A percentile compares a stretch with the other conserved stretches of the same genome.
Conservation (phyloP, 768 basidiomycete genomes). For the Galerina sulciceps region DNA sequence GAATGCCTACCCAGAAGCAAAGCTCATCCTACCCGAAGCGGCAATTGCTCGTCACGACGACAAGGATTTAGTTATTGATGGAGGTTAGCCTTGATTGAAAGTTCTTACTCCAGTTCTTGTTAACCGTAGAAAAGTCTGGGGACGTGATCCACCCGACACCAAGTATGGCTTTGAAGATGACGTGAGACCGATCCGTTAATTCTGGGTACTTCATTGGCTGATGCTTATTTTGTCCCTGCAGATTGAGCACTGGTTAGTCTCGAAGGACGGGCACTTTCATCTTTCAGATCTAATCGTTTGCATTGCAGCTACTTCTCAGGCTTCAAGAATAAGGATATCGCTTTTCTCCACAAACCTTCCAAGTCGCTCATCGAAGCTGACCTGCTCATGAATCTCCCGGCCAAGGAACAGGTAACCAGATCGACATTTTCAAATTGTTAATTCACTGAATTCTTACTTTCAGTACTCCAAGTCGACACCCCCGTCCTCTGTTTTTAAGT, state of each 20-base stretch:
- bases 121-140: constrained; percentile 47
- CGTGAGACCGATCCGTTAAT: constrained; percentile 23
- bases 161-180: constrained; percentile 82
- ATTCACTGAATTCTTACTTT: not conserved
- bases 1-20: constrained; percentile 71
- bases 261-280: not conserved
- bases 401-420: constrained; percentile 66
- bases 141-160: constrained; percentile 62
- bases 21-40: constrained; percentile 69
- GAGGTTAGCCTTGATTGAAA: constrained; percentile 41
- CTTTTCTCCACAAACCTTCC: constrained; percentile 75
- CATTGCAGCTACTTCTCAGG: constrained; percentile 67
- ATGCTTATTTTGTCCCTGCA: constrained; percentile 6
- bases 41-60: constrained; percentile 55
- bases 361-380: constrained; percentile 83
- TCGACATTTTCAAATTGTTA: not conserved
- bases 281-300: not conserved
- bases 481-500: constrained; percentile 25
- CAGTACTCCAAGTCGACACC: constrained; percentile 46
- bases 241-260: constrained; percentile 54
- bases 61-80: constrained; percentile 60
- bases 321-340: constrained; percentile 78
- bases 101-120: not conserved
- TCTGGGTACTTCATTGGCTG: not conserved
- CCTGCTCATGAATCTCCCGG: constrained; percentile 81